phyloP scores from a whole-genome alignment of 2,329 filamentous ascomycete genomes.

The Pseudopithomyces maydicus region DNA sequence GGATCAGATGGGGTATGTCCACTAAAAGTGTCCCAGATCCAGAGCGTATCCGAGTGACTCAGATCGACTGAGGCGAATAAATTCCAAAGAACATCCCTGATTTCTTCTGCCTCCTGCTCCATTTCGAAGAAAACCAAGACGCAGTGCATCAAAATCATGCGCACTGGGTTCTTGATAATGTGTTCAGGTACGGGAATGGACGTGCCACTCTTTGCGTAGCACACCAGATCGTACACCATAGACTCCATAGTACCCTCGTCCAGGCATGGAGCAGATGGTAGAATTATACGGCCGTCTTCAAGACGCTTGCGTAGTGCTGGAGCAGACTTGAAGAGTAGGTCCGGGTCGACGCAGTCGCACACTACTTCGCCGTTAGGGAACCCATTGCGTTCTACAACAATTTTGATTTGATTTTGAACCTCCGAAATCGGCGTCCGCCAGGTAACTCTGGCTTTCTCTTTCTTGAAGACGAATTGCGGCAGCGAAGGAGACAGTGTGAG shows the following conservation, averaged over 20 bases:
- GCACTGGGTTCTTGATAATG: neutral
- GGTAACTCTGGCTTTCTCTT: neutral
- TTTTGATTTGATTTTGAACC: conserved; percentile 3
- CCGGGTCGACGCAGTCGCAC: conserved; percentile 4
- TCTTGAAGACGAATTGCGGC: conserved; percentile 6
- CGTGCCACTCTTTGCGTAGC: conserved; percentile 3
- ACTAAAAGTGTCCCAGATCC: conserved; percentile 17
- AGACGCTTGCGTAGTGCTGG: conserved; percentile 5
- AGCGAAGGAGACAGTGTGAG: neutral
- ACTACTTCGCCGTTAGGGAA: conserved; percentile 10
- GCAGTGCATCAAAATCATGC: conserved; percentile 13
- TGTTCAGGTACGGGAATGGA: neutral
- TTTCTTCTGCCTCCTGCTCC: neutral
- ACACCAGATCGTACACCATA: conserved; percentile 1
- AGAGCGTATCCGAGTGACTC: conserved; percentile 5
- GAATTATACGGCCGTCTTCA: neutral
- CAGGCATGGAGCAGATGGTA: neutral
- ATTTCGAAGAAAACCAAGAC: conserved; percentile 9
- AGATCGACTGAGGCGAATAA: conserved; percentile 1
- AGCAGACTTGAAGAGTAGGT: conserved; percentile 1
- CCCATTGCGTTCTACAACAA: conserved; percentile 5
- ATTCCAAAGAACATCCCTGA: conserved; percentile 1
- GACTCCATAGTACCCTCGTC: conserved; percentile 7
- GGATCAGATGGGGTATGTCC: neutral
- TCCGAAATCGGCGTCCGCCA: neutral